Evolutionary conservation across 352 stramenopile genomes (phyloP).

Genomic region (Globisporangium nunn): DNA sequence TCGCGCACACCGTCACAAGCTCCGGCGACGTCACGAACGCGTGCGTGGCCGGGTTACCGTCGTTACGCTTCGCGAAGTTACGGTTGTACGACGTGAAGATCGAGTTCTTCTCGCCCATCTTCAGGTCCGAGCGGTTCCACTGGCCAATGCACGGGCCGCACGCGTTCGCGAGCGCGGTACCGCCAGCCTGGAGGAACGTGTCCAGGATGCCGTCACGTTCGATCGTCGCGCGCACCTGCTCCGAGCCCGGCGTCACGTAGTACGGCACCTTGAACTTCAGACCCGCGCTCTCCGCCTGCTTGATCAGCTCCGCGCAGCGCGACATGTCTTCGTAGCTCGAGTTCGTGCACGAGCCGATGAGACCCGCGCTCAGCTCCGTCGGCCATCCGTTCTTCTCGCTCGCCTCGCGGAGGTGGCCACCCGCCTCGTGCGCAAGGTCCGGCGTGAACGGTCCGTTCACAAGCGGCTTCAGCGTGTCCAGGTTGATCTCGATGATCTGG

Average conservation of each 20-base stretch:
- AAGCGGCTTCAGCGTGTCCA: conserved; percentile 86
- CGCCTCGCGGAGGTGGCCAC: conserved; percentile 54
- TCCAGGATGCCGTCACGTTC: conserved; percentile 87
- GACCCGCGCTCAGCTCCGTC: conserved; percentile 82
- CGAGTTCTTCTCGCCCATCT: conserved; percentile 88
- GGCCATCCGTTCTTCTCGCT: conserved; percentile 89
- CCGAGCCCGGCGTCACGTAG: conserved; percentile 89
- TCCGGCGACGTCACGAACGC: conserved; percentile 92
- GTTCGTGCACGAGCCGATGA: conserved; percentile 94
- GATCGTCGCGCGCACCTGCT: conserved; percentile 91
- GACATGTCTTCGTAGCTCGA: conserved; percentile 93
- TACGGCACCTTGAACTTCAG: conserved; percentile 91
- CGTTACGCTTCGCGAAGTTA: conserved; percentile 94
- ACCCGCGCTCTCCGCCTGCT: conserved; percentile 77
- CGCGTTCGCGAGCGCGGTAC: conserved; percentile 88
- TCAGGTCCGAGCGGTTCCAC: conserved; percentile 89
- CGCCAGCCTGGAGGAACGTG: conserved; percentile 85
- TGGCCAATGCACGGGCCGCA: conserved; percentile 93
- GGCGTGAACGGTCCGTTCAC: conserved; percentile 91
- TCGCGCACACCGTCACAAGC: conserved; percentile 86
- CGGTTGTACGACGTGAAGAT: conserved; percentile 95
- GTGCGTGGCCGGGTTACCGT: conserved; percentile 91
- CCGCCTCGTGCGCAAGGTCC: conserved; percentile 83
- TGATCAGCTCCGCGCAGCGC: conserved; percentile 83
- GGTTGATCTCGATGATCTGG: conserved; percentile 92